phyloP scores from a whole-genome alignment of 257 asterid species.

The Nicotiana otophora region DNA sequence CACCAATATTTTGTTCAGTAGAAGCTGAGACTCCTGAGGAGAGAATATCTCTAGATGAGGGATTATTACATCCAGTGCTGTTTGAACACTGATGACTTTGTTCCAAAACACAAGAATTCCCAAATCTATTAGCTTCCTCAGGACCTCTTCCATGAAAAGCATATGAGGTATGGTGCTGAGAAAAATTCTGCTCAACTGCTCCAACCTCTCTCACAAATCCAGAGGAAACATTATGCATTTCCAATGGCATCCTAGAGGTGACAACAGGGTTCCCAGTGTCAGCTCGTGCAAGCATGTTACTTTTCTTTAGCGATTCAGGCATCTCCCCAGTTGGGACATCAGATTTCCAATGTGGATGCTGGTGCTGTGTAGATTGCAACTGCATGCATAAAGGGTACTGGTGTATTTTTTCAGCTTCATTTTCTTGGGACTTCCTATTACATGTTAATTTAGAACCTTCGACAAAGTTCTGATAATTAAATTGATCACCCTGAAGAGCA shows the following conservation, averaged over 20 bases:
- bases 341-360: neutral
- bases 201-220: conserved; percentile 10
- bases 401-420: neutral
- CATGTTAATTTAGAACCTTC: neutral
- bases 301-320: neutral
- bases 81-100: neutral
- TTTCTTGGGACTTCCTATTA: neutral
- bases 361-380: conserved; percentile 2
- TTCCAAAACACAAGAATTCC: neutral
- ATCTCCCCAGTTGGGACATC: neutral
- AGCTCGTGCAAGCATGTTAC: neutral
- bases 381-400: neutral
- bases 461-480: neutral
- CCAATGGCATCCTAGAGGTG: conserved; percentile 10
- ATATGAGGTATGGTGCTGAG: conserved; percentile 6
- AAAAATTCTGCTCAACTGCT: conserved; percentile 8
- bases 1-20: neutral
- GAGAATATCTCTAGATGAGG: neutral
- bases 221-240: conserved; percentile 8
- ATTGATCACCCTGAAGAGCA: conserved; percentile 2
- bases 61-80: neutral
- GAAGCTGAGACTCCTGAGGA: neutral
- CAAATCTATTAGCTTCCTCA: conserved; percentile 6
- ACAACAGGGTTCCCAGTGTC: conserved; percentile 2
- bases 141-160: conserved; percentile 8